These are phyloP conservation scores for Peterozyma toletana DNA, from an alignment of 805 yeast species.

Conservation along the genomic window DNA sequence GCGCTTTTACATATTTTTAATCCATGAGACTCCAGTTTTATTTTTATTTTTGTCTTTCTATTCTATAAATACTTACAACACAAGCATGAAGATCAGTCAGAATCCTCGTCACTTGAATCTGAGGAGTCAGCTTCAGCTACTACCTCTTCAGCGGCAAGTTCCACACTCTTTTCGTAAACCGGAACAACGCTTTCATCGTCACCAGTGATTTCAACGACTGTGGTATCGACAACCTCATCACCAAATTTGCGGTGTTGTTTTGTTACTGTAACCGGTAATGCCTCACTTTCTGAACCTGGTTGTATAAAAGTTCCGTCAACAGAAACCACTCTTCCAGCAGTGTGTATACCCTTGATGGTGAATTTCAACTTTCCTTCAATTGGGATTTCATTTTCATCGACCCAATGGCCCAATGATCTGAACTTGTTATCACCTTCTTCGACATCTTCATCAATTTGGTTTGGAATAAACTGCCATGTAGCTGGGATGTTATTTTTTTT, in stretches of 20 bases:
- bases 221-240: constrained; percentile 14
- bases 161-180: constrained; percentile 14
- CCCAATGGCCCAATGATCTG: constrained; percentile 81
- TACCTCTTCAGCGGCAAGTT: constrained; percentile 16
- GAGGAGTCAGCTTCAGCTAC: constrained; percentile 16
- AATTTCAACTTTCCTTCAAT: constrained; percentile 81
- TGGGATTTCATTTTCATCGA: constrained; percentile 62
- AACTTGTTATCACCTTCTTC: constrained; percentile 22
- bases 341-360: constrained; percentile 63
- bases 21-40: background rate
- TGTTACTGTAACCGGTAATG: constrained; percentile 42
- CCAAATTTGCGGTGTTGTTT: constrained; percentile 33
- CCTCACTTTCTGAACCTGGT: constrained; percentile 49
- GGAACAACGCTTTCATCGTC: constrained; percentile 11
- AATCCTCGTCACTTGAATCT: constrained; percentile 14
- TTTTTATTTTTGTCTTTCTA: background rate
- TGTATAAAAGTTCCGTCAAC: constrained; percentile 78
- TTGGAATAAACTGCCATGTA: constrained; percentile 79
- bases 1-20: too few species aligned
- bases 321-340: constrained; percentile 76
- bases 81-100: background rate
- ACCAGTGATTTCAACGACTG: background rate
- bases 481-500: constrained; percentile 81
- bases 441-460: constrained; percentile 54
- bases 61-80: background rate